Base-by-base conservation (phyloP, 768 basidiomycete species). In the Tubosaeta brunneosetosa region DNA sequence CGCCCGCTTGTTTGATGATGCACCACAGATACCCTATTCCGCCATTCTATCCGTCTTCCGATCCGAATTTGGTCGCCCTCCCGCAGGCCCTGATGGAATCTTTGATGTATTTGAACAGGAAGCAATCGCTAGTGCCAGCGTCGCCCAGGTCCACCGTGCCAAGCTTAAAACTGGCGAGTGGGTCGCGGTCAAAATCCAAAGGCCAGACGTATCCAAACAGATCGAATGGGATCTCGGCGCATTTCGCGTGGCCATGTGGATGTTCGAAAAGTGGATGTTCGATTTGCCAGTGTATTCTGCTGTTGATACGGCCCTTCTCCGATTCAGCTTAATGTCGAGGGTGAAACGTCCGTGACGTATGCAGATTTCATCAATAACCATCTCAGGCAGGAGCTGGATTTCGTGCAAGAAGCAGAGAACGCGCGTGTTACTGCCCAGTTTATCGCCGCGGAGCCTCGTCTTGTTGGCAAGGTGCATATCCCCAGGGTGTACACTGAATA, bases 181-280 rank as follows among this genome's bases (percentile, higher is more conserved):
- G 81, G 93, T 97, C 2, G 94, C 94, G 0, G 94, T 97, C 55
- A 97, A 97, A 72, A 76, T 91, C 19, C 92, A 97, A 73, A 95
- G 94, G 61, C 92, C 91, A 3, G 87, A 84, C 32, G 90, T 97
- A 6, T 78, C 77, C 47, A 89, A 81, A 59, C 94, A 97, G 71
- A 85, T 88, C 73, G 84, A 89, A 56, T 91, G 86, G 82, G 91
- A 93, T 62, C 72, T 93, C 12, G 83, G 76, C 29, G 82, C 79
- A 3, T 89, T 82, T 62, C 71, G 81, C n/a, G 57, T 74, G 4
- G 85, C 86, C 3, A 88, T 88, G 85, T 88, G 85, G 85, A 74
- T 84, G 63, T 88, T 85, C 57, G 84, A 88, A 59, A 73, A 84
- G 29, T 84, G 82, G 75, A 75, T 89, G 3, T 97, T 97, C 64